Base-by-base conservation (phyloP, 2,329 filamentous ascomycete genomes). In the Colletotrichum somersetense region DNA sequence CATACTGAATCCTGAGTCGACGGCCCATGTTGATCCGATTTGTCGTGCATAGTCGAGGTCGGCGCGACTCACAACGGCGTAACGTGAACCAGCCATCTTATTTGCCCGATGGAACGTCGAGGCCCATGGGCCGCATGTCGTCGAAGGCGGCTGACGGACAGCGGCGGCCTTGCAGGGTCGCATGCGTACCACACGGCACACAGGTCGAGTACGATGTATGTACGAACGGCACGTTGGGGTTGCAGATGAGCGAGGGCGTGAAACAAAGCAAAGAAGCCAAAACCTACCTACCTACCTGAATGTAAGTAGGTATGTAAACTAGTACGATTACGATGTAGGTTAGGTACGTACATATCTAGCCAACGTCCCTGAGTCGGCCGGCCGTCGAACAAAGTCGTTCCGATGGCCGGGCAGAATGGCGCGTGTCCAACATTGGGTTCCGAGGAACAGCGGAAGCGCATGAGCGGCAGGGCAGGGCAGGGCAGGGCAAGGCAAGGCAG, bases 211-310 rank as follows among this genome's bases (percentile, higher is more conserved):
- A 44, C 38, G 2, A 30, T 30, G 30, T 30, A 5, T 30, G 30
- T 30, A 30, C 30, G 30, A 30, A 30, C 30, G 20, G 65, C 38
- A 59, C 35, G 26, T 70, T 46, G 62, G 40, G 57, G 64, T 62
- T 35, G 68, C 50, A 71, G 50, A 48, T 56, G 38, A n/a, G 38
- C 66, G 57, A 50, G 57, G 20, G 30, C 67, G 56, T 73, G 67
- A 73, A 73, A 73, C 71, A 67, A 23, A 42, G 62, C 62, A 73
- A 67, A 67, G 67, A 71, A 66, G 46, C 33, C 66, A 56, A 73
- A 73, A 44, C 30, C 30, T 30, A 30, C 30, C 3, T 30, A 30
- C 30, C 30, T 5, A 30, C 30, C 30, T 30, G 30, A 3, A 30
- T 3, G 30, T 30, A 5, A 4, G 30, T 30, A 30, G 30, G 30